Conservation (phyloP, 495 filamentous ascomycete species). For the Xylaria telfairii region DNA sequence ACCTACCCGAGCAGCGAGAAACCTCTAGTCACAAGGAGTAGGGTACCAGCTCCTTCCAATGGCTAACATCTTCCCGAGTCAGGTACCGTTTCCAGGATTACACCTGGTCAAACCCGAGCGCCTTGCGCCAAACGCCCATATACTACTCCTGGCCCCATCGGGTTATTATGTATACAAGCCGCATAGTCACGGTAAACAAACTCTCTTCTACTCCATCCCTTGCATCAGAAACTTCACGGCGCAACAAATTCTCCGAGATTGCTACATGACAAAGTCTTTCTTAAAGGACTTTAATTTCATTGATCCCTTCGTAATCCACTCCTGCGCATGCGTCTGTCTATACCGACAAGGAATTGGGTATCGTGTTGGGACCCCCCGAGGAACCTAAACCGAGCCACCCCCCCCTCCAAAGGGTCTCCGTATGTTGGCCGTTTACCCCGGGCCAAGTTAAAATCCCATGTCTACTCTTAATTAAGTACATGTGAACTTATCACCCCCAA, state of each 20-base stretch:
- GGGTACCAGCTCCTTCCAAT: too few relatives aligned
- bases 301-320: not conserved
- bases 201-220: not conserved
- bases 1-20: not conserved
- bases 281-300: not conserved
- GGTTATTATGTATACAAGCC: not conserved
- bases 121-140: not conserved
- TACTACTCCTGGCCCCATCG: not conserved
- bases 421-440: slow-evolving; percentile 4
- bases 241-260: not conserved
- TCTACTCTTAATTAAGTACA: slow-evolving; percentile 11
- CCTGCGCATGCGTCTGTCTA: slow-evolving; percentile 22
- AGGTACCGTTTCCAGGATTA: not conserved
- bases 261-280: not conserved
- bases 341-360: slow-evolving; percentile 25
- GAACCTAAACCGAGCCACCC: not conserved
- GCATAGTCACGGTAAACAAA: not conserved
- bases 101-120: not conserved
- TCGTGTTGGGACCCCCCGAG: slow-evolving; percentile 16
- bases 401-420: not conserved
- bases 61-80: too few relatives aligned
- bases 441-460: slow-evolving; percentile 3
- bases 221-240: not conserved
- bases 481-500: slow-evolving; percentile 3
- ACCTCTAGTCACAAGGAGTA: not conserved